phyloP scores from a whole-genome alignment of 2,329 filamentous ascomycete species.

The Fusarium longipes region DNA sequence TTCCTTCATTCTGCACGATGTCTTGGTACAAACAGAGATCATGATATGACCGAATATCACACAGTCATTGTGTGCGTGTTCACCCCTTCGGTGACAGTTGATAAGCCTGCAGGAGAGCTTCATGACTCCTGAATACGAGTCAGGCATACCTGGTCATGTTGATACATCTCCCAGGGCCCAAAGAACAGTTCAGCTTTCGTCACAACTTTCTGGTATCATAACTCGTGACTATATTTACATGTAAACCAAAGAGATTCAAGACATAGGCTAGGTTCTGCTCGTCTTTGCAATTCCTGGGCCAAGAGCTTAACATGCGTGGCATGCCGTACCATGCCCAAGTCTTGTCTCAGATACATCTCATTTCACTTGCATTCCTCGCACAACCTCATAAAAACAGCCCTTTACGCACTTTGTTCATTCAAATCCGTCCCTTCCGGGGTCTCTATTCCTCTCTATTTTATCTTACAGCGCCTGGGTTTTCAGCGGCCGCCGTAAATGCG shows the following conservation, averaged over 20 bases:
- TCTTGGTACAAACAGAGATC: background rate
- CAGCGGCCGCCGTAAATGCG: conserved; percentile 31
- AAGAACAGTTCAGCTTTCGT: background rate
- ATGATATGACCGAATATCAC: too few species aligned
- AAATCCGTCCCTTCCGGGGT: conserved; percentile 26
- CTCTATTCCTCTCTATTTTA: conserved; percentile 38
- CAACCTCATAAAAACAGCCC: conserved; percentile 14
- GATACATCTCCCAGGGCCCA: too few species aligned
- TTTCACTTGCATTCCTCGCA: conserved; percentile 32
- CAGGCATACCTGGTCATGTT: background rate
- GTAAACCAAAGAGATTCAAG: conserved; percentile 12
- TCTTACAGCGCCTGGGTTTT: conserved; percentile 29
- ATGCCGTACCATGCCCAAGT: background rate
- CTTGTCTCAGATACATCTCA: conserved; percentile 30
- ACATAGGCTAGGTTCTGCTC: conserved; percentile 10
- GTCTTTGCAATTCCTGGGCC: background rate
- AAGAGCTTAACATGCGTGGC: conserved; percentile 3
- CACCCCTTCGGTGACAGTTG: background rate
- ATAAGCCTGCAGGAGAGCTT: background rate
- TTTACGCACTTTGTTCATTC: conserved; percentile 24
- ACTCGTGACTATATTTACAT: conserved; percentile 7
- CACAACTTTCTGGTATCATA: conserved; percentile 2
- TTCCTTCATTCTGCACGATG: background rate
- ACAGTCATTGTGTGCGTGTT: background rate
- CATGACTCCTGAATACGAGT: background rate